Base-by-base conservation (phyloP, 768 basidiomycete genomes). In the Phanerochaete sordida region DNA sequence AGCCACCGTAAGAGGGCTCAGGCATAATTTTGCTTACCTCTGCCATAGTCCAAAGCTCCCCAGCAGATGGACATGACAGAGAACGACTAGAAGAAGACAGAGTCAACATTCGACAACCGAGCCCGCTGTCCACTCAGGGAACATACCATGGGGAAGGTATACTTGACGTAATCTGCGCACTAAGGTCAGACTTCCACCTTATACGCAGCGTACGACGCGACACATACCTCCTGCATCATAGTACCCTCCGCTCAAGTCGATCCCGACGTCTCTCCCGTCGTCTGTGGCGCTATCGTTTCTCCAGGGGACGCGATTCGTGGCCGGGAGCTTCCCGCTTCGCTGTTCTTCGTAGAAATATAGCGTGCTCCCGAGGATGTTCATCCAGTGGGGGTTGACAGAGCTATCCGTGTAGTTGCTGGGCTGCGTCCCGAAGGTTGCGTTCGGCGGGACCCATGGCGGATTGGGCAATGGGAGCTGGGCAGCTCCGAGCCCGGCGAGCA, bases 321-420 rank as follows among this genome's bases (percentile, higher is more conserved):
- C 66, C 0, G 88, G 82, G 16, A 96, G 79, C 45, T 78, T 78
- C 16, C 95, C 95, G 56, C 90, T 91, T 21, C 95, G 80, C 68
- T 97, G 95, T 1, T 87, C 93, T 62, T 97, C 95, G 68, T 95
- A 97, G 72, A 96, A 96, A 69, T 86, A 96, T 27, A 96, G 70
- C 27, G 88, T 72, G 70, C 88, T 85, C 3, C 94, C 95, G 0
- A 96, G 81, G 2, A 96, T 72, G 51, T 79, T 87, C 5, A 86
- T 81, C 93, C 94, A 96, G 70, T 94, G 91, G 2, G 82, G 66
- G 69, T 94, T 94, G 44, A 90, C 85, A 61, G 69, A 64, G 9
- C 8, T 30, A 26, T 21, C 74, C 72, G 15, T 74, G 63, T 60
- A 27, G 28, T 43, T 54, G 51, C 62, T 64, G 1, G 65, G 51